phyloP scores from a whole-genome alignment of 2,329 filamentous ascomycete genomes.

The Sporothrix humicola region DNA sequence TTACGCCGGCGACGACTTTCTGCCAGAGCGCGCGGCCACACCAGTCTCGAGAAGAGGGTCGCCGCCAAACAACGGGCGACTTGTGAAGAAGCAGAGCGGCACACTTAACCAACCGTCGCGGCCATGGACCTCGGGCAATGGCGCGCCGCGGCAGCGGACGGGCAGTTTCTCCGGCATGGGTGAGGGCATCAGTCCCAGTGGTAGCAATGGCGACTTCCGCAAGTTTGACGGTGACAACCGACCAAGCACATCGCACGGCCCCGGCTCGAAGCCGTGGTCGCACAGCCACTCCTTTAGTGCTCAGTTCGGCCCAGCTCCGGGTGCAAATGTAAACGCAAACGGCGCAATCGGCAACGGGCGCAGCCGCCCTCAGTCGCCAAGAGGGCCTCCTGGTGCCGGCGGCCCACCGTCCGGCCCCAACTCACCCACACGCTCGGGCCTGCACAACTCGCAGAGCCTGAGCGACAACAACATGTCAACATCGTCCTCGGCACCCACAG shows the following conservation, averaged over 20 bases:
- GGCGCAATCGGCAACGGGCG: conserved; percentile 1
- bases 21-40: conserved; percentile 43
- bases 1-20: conserved; percentile 40
- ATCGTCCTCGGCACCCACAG: conserved; percentile 35
- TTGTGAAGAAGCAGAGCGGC: conserved; percentile 40
- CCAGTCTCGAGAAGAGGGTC: conserved; percentile 44
- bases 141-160: conserved; percentile 10
- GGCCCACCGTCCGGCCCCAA: conserved; percentile 35
- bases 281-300: conserved; percentile 53
- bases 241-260: conserved; percentile 45
- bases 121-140: conserved; percentile 33
- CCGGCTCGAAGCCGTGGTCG: conserved; percentile 50
- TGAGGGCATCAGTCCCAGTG: neutral
- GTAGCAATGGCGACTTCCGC: neutral
- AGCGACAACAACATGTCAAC: conserved; percentile 34
- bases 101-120: conserved; percentile 51
- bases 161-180: conserved; percentile 21
- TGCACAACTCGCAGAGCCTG: conserved; percentile 21
- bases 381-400: too few species aligned
- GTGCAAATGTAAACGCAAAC: too few species aligned
- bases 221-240: conserved; percentile 40
- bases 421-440: conserved; percentile 21
- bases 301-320: conserved; percentile 46
- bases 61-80: neutral
- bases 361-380: conserved; percentile 3